phyloP scores from a whole-genome alignment of 2,329 filamentous ascomycete genomes.

The Talaromyces piceae region DNA sequence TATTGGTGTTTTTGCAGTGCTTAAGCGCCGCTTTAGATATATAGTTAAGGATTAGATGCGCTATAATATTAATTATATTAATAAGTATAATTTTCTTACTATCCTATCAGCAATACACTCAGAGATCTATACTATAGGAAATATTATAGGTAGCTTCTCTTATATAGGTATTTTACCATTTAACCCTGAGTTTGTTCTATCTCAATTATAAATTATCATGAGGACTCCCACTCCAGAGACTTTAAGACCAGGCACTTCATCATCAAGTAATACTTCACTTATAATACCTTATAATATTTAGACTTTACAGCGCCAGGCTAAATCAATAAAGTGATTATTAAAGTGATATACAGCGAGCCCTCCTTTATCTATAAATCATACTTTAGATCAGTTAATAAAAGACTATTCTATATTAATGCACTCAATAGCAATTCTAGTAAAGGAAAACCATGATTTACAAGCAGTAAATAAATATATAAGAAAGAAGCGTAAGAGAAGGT shows the following conservation, averaged over 20 bases:
- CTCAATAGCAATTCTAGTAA: not conserved
- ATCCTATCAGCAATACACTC: too few species aligned
- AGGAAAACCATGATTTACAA: not conserved
- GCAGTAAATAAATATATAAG: not conserved
- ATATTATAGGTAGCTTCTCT: not conserved
- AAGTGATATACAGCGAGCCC: not conserved
- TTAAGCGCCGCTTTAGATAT: not conserved
- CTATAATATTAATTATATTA: too few species aligned
- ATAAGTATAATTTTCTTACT: too few species aligned
- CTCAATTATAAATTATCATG: conserved; percentile 1
- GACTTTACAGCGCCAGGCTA: not conserved
- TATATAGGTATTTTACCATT: conserved; percentile 1
- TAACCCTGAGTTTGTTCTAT: not conserved
- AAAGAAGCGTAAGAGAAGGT: too few species aligned
- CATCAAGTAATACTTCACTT: not conserved
- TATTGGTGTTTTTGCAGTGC: not conserved
- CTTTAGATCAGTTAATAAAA: not conserved
- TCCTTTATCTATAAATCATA: not conserved
- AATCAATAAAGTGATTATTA: not conserved
- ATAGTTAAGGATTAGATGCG: conserved; percentile 1
- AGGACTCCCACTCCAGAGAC: not conserved
- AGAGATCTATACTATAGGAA: too few species aligned
- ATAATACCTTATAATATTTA: conserved; percentile 1
- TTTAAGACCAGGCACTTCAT: not conserved
- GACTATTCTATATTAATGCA: not conserved